Base-by-base conservation (phyloP, 768 basidiomycete species). In the Brasilioporus rufonigricans region DNA sequence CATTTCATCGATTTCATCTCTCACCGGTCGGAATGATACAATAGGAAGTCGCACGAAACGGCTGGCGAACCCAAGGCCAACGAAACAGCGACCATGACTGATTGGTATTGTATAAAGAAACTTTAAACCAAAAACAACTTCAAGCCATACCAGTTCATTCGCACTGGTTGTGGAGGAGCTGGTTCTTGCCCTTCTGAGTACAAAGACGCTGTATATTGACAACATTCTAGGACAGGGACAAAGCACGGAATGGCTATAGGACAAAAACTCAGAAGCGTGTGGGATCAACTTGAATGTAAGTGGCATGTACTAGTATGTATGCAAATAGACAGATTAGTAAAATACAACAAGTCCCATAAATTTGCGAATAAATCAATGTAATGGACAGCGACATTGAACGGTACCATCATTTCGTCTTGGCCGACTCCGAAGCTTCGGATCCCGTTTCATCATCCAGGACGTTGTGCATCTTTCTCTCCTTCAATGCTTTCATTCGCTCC, bases 401-500 rank as follows among this genome's bases (percentile, higher is more conserved):
- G 2, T n/a, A 45, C 19, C 51, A 16, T 59, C 36, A 65, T 40
- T 65, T 65, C 1, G 55, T 65, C 55, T 67, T 61, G 5, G 44
- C 31, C 7, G 56, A 43, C 36, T 65, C 61, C 12, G 0, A 35
- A 1, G 44, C 0, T 12, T 18, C 39, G 16, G 48, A 31, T 14
- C 16, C 26, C 0, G 44, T 23, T 8, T 52, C 64, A 12, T 63
- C 55, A 3, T 62, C 62, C 43, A 68, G 33, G 23, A 53, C 44
- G 39, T 68, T 69, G 36, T 21, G 50, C 14, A 69, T 50, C 48
- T 26, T 57, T 11, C 60, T 58, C 6, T 54, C 44, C 8, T 55
- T 52, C 29, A 71, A 55, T 5, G 52, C 63, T 14, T 54, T 56
- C 69, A 70, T 70, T 29, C 59, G 68, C 2, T 66, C 57, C 8